Evolutionary conservation across 768 basidiomycete genomes (phyloP).

Genomic region (Russula sp.): DNA sequence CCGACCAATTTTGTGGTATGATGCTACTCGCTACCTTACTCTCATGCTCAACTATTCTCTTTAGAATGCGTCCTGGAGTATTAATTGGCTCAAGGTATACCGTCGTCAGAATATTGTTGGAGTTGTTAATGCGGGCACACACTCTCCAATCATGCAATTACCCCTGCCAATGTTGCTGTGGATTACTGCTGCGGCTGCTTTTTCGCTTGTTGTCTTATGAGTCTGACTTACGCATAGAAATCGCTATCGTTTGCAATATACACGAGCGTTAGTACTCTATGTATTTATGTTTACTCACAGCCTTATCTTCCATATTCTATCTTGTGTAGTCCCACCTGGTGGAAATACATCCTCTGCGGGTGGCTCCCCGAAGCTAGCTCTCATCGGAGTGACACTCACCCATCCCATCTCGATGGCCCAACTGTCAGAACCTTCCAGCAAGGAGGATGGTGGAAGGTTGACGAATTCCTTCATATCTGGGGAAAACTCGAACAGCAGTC

Average conservation of each 20-base stretch:
- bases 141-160: slow-evolving; percentile 9
- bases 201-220: slow-evolving; percentile 9
- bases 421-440: slow-evolving; percentile 79
- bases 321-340: slow-evolving; percentile 39
- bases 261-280: not conserved
- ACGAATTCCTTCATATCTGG: slow-evolving; percentile 70
- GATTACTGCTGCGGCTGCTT: not conserved
- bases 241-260: not conserved
- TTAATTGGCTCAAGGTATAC: slow-evolving; percentile 77
- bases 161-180: slow-evolving; percentile 6
- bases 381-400: slow-evolving; percentile 75
- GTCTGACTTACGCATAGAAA: slow-evolving; percentile 18
- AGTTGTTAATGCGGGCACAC: slow-evolving; percentile 19
- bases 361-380: slow-evolving; percentile 72
- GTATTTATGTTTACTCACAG: slow-evolving; percentile 39
- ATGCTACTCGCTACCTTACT: slow-evolving; percentile 15
- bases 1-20: slow-evolving; percentile 70
- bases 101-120: slow-evolving; percentile 23
- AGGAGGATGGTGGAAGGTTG: slow-evolving; percentile 49
- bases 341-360: slow-evolving; percentile 29
- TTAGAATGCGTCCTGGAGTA: slow-evolving; percentile 78
- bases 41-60: slow-evolving; percentile 1
- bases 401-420: slow-evolving; percentile 73
- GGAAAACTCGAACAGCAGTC: slow-evolving; percentile 70
- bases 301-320: slow-evolving; percentile 55